Percentiles rank a stretch among this genome's conserved stretches.
Conservation (phyloP, 164 flowering plant species). For the Magnolia changhungtana region DNA sequence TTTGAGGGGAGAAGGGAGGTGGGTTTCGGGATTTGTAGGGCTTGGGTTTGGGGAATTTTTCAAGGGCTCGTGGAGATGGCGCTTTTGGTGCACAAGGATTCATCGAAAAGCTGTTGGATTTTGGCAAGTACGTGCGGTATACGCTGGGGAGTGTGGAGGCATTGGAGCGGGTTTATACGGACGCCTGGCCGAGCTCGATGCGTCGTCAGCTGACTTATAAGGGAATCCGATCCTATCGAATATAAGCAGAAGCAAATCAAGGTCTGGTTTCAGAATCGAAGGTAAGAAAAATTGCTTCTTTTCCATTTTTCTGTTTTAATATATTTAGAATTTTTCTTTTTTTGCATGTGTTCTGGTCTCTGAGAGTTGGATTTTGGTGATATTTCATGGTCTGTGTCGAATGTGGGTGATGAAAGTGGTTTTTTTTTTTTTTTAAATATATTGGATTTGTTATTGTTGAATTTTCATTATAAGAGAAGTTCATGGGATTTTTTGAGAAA, state of each 20-base stretch:
- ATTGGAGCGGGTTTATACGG: constrained; percentile 74
- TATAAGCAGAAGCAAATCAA: constrained; percentile 88
- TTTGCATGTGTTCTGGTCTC: neutral
- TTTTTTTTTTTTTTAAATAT: too few species aligned
- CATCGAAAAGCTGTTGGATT: constrained; percentile 45
- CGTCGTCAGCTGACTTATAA: constrained; percentile 74
- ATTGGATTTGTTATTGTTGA: too few species aligned
- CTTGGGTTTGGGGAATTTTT: constrained; percentile 1
- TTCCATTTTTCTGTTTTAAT: neutral
- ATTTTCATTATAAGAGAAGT: too few species aligned
- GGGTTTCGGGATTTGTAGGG: neutral
- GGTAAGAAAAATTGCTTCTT: constrained; percentile 31
- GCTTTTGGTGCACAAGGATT: constrained; percentile 38
- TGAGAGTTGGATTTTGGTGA: neutral
- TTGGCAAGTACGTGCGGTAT: constrained; percentile 76
- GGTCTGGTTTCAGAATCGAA: constrained; percentile 92
- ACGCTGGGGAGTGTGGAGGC: constrained; percentile 92
- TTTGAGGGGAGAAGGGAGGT: neutral
- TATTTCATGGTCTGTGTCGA: too few species aligned
- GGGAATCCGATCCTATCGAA: constrained; percentile 84
- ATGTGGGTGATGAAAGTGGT: too few species aligned
- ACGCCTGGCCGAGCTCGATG: constrained; percentile 79
- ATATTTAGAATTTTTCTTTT: neutral
- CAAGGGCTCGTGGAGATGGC: constrained; percentile 28
- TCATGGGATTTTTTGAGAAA: too few species aligned